A percentile compares a stretch with the other conserved stretches of the same genome.
Conservation (phyloP, 2,329 filamentous ascomycete genomes). For the Fusarium begoniae region DNA sequence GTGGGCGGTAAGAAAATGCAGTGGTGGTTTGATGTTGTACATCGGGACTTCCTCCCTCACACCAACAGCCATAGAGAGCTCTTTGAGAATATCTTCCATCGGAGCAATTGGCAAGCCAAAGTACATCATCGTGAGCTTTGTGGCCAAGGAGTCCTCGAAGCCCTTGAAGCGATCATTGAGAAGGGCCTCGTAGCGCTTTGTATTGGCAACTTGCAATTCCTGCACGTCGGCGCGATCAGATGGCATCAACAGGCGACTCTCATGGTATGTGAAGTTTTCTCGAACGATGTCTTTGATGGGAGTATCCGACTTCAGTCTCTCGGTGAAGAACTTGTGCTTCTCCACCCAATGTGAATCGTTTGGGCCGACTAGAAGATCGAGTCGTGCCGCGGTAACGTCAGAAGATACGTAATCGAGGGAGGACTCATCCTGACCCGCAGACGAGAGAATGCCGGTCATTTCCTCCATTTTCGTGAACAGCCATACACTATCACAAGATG, state of each 20-base stretch:
- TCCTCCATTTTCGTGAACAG: not conserved
- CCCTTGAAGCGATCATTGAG: slow-evolving; percentile 46
- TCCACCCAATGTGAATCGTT: slow-evolving; percentile 35
- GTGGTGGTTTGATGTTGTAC: slow-evolving; percentile 38
- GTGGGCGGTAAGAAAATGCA: slow-evolving; percentile 48
- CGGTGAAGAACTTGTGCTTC: slow-evolving; percentile 45
- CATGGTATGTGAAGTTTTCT: slow-evolving; percentile 47
- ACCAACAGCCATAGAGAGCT: slow-evolving; percentile 33
- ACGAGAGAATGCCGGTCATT: not conserved
- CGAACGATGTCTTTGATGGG: slow-evolving; percentile 47
- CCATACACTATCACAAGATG: not conserved
- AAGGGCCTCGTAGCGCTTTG: slow-evolving; percentile 43
- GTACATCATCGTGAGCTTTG: slow-evolving; percentile 58
- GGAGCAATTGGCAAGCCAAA: slow-evolving; percentile 59
- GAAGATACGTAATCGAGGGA: not conserved
- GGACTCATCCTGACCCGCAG: not conserved
- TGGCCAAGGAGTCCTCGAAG: slow-evolving; percentile 43
- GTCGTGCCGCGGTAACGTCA: slow-evolving; percentile 8
- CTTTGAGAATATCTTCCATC: slow-evolving; percentile 35
- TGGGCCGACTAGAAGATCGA: slow-evolving; percentile 38
- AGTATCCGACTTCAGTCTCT: slow-evolving; percentile 35
- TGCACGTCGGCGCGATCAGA: slow-evolving; percentile 43
- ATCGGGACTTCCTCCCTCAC: slow-evolving; percentile 9
- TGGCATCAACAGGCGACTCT: slow-evolving; percentile 46
- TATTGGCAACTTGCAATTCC: slow-evolving; percentile 45